Conservation (phyloP, 768 basidiomycete species). For the Rubroboletus pulcherrimus region DNA sequence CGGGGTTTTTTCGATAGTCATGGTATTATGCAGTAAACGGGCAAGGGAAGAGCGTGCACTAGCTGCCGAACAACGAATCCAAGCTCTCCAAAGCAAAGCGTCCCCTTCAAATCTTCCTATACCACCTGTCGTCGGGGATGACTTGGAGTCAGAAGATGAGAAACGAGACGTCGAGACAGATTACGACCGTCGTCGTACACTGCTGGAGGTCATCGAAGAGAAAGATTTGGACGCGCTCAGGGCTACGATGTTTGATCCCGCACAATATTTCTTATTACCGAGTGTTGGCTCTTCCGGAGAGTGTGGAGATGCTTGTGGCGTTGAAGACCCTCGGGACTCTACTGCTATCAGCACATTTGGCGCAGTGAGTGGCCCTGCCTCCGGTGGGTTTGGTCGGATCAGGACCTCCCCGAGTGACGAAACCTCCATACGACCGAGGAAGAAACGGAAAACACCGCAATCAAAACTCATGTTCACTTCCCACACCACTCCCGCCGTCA, state of each 20-base stretch:
- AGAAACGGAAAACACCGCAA: constrained; percentile 19
- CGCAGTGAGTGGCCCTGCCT: background rate
- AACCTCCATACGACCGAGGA: constrained; percentile 8
- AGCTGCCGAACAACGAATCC: constrained; percentile 65
- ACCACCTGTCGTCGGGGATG: constrained; percentile 26
- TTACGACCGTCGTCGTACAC: constrained; percentile 45
- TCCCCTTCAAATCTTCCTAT: constrained; percentile 3
- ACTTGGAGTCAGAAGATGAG: constrained; percentile 37
- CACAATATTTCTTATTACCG: constrained; percentile 49
- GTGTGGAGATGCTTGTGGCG: background rate
- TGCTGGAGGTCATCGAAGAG: constrained; percentile 46
- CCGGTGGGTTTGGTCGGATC: background rate
- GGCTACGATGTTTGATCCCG: constrained; percentile 42
- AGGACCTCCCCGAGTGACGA: background rate
- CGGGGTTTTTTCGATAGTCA: background rate
- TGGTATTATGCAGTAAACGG: constrained; percentile 51
- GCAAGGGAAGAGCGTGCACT: constrained; percentile 75
- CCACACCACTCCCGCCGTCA: background rate
- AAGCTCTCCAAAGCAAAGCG: constrained; percentile 37
- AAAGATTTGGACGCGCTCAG: constrained; percentile 43
- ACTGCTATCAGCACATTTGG: background rate
- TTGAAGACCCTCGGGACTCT: background rate
- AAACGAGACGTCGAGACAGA: constrained; percentile 44
- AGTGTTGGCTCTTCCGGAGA: background rate
- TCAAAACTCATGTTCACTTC: constrained; percentile 11